Percentiles rank a stretch among this genome's conserved stretches.
Conservation (phyloP, 345 rosid species). For the Conringia planisiliqua region DNA sequence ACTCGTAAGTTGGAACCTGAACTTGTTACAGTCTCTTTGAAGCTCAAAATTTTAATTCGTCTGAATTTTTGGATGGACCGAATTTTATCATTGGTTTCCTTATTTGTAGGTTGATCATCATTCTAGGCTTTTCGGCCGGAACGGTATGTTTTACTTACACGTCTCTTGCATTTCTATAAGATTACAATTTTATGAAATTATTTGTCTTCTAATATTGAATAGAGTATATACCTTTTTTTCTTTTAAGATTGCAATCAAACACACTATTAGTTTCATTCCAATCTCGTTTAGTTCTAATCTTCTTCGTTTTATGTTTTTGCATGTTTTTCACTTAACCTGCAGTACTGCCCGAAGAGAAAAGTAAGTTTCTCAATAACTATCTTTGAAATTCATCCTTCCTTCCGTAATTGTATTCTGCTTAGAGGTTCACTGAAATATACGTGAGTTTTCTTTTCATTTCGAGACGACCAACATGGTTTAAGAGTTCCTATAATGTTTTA, state of each 20-base stretch:
- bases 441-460: not conserved
- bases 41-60: not conserved
- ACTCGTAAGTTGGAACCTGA: not conserved
- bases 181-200: not conserved
- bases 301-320: constrained; percentile 35
- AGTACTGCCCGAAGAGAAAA: constrained; percentile 90
- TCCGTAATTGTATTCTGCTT: constrained; percentile 8
- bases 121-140: constrained; percentile 61
- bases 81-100: no score
- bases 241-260: not conserved
- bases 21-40: not conserved
- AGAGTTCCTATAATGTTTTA: not conserved
- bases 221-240: constrained; percentile 11
- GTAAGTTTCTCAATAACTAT: constrained; percentile 49
- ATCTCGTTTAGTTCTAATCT: constrained; percentile 21
- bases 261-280: not conserved
- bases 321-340: constrained; percentile 43
- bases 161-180: not conserved
- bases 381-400: constrained; percentile 7
- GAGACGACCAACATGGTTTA: constrained; percentile 17
- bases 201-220: not conserved
- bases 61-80: not conserved
- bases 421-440: not conserved
- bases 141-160: constrained; percentile 49
- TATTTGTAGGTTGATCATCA: constrained; percentile 62